Evolutionary conservation across 2,329 filamentous ascomycete species (phyloP), one percentile per base, ranked within the genome.

Genomic region (Aphanocladium album): DNA sequence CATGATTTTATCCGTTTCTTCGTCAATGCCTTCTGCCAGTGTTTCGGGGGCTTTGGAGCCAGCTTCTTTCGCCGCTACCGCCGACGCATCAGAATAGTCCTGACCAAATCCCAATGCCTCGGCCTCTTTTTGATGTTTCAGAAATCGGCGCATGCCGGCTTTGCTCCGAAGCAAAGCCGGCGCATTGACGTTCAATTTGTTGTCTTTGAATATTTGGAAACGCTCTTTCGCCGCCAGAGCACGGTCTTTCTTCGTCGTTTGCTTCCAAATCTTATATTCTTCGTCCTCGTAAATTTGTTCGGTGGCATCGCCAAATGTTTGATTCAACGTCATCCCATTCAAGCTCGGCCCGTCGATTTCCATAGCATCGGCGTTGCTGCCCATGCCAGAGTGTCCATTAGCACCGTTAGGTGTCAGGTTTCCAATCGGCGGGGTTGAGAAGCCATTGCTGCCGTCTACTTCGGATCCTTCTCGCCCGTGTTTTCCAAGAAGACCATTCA

Each of bases 201-300:
- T 88, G 55, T 89, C 89, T 63, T 89, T 89, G 76, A 99, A 96
- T 16, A 99, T 83, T 43, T 89, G 85, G 73, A 92, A 88, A 35
- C 95, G 85, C 71, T 96, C 91, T 64, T 93, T 91, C 62, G 95
- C 89, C 57, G 93, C 86, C 25, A 89, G 79, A 4, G 95, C 95
- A 64, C 95, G 88, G 69, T 96, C 93, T 72, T 95, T 97, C 76
- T 98, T 98, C 2, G 95, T 99, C 45, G 96, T 91, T 74, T 98
- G 93, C 77, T 98, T 99, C 95, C 96, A 99, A 39, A 95, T 90
- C 72, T 96, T 96, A 77, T 95, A 96, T 71, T 97, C 93, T 62
- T 98, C 93, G 67, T 98, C 93, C 67, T 96, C 86, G 66, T 91
- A 91, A 14, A 84, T 83, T 66, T 96, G 90, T 67, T 96, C 89